These are phyloP conservation scores for Pythium guiyangense DNA, from an alignment of 352 stramenopile genomes.

Conservation along the genomic window DNA sequence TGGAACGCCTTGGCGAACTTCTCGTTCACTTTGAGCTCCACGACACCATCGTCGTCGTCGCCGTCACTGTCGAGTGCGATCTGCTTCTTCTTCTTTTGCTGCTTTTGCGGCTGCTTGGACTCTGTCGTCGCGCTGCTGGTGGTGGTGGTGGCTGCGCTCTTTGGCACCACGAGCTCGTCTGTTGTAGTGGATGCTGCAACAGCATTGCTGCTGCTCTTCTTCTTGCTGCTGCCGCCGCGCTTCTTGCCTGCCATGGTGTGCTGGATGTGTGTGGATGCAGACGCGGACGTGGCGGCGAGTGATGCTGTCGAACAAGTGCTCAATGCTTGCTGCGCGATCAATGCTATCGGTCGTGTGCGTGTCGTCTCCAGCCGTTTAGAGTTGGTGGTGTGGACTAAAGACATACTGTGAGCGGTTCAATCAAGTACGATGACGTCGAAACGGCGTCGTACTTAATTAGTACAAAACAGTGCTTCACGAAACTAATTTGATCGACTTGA, in stretches of 20 bases:
- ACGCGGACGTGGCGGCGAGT: too few species aligned
- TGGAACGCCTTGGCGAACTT: conserved; percentile 74
- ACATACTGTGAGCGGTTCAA: too few species aligned
- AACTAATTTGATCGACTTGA: too few species aligned
- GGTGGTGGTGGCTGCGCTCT: too few species aligned
- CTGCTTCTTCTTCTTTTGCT: background rate
- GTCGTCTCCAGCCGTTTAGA: too few species aligned
- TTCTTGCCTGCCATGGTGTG: conserved; percentile 9
- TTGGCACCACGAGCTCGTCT: conserved; percentile 35
- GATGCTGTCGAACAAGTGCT: too few species aligned
- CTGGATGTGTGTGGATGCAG: background rate
- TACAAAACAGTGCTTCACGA: too few species aligned
- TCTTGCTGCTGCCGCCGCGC: conserved; percentile 7
- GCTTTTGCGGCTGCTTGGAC: background rate
- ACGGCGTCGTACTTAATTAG: too few species aligned
- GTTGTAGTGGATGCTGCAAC: background rate
- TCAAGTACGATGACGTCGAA: too few species aligned
- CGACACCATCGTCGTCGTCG: conserved; percentile 13
- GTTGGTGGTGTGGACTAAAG: too few species aligned
- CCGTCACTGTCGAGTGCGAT: background rate
- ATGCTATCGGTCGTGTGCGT: too few species aligned
- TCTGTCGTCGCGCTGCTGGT: conserved; percentile 6
- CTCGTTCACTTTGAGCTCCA: conserved; percentile 71
- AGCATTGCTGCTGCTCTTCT: conserved; percentile 2
- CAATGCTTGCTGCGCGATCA: too few species aligned